These are phyloP conservation scores for Leptographium galeiforme DNA, from an alignment of 2,329 filamentous ascomycete genomes.

Conservation along the genomic window DNA sequence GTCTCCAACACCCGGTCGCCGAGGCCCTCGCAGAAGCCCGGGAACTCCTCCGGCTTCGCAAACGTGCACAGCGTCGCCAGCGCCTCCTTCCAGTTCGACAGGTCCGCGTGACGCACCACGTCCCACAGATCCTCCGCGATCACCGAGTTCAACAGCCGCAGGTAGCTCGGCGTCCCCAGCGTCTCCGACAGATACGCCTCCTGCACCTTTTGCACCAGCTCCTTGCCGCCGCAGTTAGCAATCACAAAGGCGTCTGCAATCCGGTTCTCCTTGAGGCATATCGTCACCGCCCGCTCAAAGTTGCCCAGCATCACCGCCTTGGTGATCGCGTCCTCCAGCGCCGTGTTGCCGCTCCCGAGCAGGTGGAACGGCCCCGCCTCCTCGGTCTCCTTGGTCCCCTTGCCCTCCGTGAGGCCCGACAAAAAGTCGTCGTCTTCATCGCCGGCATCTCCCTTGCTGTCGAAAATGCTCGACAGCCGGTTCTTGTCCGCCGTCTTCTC, in stretches of 20 bases:
- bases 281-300: slow-evolving; percentile 78
- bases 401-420: slow-evolving; percentile 70
- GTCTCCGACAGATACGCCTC: slow-evolving; percentile 78
- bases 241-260: slow-evolving; percentile 97
- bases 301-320: slow-evolving; percentile 78
- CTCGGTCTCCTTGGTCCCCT: slow-evolving; percentile 71
- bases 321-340: slow-evolving; percentile 76
- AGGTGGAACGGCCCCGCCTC: slow-evolving; percentile 81
- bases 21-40: slow-evolving; percentile 86
- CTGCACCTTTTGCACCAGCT: slow-evolving; percentile 88
- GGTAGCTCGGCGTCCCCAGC: slow-evolving; percentile 73
- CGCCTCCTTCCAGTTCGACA: slow-evolving; percentile 90
- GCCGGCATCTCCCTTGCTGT: slow-evolving; percentile 55
- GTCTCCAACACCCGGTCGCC: slow-evolving; percentile 78
- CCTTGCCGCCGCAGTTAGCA: slow-evolving; percentile 88
- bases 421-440: slow-evolving; percentile 75
- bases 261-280: slow-evolving; percentile 77
- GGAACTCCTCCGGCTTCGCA: slow-evolving; percentile 79
- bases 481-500: slow-evolving; percentile 44
- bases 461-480: slow-evolving; percentile 67
- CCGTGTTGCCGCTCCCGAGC: slow-evolving; percentile 69
- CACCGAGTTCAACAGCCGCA: slow-evolving; percentile 79
- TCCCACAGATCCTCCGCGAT: slow-evolving; percentile 97
- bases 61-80: slow-evolving; percentile 96
- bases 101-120: slow-evolving; percentile 87